Evolutionary conservation across 225 moss, liverwort and hornwort genomes (phyloP).

Genomic region (Physcomitrellopsis africana): DNA sequence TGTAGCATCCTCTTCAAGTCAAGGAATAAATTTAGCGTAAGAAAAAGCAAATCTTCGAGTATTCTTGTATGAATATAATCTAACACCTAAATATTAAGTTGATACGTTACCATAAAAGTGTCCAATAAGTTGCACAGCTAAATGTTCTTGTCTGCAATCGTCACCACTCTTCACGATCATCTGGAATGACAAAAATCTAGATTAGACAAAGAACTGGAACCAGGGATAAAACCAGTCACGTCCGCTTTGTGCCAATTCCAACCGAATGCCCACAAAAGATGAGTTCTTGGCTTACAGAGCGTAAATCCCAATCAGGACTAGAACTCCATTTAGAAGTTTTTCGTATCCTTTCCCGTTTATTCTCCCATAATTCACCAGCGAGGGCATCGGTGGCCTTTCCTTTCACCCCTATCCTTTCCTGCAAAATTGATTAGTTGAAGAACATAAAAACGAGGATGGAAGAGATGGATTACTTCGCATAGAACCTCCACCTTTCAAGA

Average conservation of each 20-base stretch:
- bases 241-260: constrained; percentile 18
- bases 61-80: constrained; percentile 6
- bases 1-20: constrained; percentile 13
- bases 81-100: constrained; percentile 20
- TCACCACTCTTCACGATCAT: constrained; percentile 99
- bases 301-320: constrained; percentile 90
- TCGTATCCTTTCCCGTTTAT: constrained; percentile 86
- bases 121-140: constrained; percentile 95
- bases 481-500: constrained; percentile 14
- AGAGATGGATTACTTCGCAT: not conserved
- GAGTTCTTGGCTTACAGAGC: constrained; percentile 71
- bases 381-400: constrained; percentile 95
- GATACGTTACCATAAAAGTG: constrained; percentile 85
- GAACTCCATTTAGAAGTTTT: constrained; percentile 83
- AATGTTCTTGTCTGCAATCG: constrained; percentile 98
- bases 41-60: constrained; percentile 14
- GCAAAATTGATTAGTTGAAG: constrained; percentile 34
- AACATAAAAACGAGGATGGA: constrained; percentile 24
- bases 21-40: constrained; percentile 20
- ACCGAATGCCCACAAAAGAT: constrained; percentile 8
- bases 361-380: constrained; percentile 95
- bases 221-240: constrained; percentile 19
- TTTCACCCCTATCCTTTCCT: constrained; percentile 77
- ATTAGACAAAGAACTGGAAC: constrained; percentile 27
- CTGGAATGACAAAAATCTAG: constrained; percentile 50